Evolutionary conservation across 2,329 filamentous ascomycete genomes (phyloP).

Genomic region (Ophiocordyceps camponoti-leonardi): DNA sequence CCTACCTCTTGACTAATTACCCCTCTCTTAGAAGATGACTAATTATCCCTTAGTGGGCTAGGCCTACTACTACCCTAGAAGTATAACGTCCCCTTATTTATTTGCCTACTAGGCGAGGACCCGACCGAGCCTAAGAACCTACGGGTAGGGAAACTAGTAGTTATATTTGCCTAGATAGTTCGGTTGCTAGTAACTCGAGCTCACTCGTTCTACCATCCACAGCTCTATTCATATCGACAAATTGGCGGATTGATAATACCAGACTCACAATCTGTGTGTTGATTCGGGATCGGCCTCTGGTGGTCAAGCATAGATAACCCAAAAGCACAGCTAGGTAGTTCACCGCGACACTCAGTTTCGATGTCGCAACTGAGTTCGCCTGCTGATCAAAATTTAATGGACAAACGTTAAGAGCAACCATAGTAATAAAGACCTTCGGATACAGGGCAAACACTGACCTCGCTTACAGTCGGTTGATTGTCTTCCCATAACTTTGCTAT

Average conservation of each 20-base stretch:
- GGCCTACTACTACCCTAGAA: too few species aligned
- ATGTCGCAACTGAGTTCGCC: conserved; percentile 57
- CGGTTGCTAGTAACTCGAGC: conserved; percentile 19
- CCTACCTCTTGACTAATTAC: too few species aligned
- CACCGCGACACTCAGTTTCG: conserved; percentile 64
- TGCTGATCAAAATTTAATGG: conserved; percentile 12
- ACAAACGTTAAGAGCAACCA: background rate
- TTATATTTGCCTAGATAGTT: conserved; percentile 10
- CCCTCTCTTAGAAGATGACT: too few species aligned
- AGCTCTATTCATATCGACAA: conserved; percentile 31
- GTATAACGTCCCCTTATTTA: too few species aligned
- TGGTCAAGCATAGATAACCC: conserved; percentile 55
- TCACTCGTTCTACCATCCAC: conserved; percentile 26
- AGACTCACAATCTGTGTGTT: conserved; percentile 23
- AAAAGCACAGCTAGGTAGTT: conserved; percentile 76
- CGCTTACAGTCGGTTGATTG: conserved; percentile 44
- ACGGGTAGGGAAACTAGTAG: too few species aligned
- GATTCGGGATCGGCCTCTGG: conserved; percentile 25
- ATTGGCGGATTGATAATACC: conserved; percentile 35
- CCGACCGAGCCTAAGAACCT: too few species aligned
- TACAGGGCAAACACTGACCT: conserved; percentile 35
- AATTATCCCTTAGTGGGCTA: too few species aligned
- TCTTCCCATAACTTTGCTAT: conserved; percentile 52
- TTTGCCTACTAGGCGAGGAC: too few species aligned
- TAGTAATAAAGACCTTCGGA: too few species aligned